phyloP scores from a whole-genome alignment of 257 asterid genomes.

The Knoxia roxburghii region DNA sequence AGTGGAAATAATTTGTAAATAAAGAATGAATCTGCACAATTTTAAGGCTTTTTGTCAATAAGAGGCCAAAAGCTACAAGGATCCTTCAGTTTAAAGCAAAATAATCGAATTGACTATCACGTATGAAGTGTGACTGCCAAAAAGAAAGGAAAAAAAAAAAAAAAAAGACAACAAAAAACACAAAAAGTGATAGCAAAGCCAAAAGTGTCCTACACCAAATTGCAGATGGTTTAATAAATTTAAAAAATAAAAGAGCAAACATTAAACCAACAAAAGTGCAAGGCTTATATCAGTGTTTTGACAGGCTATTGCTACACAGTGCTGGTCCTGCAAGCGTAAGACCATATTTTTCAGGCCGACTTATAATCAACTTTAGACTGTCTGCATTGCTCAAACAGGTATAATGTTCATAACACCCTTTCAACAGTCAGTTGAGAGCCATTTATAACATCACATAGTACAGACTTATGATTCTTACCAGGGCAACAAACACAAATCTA shows the following conservation, averaged over 20 bases:
- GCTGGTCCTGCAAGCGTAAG: too few relatives aligned
- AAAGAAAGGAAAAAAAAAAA: too few relatives aligned
- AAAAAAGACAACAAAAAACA: too few relatives aligned
- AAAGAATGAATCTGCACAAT: not conserved
- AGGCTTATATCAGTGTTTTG: not conserved
- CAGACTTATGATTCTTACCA: not conserved
- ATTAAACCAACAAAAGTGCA: not conserved
- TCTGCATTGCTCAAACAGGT: not conserved
- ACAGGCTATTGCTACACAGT: not conserved
- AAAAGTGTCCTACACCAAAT: not conserved
- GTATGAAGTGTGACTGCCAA: too few relatives aligned
- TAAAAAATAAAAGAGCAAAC: too few relatives aligned
- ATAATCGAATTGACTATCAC: not conserved
- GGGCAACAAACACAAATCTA: not conserved
- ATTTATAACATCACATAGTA: not conserved
- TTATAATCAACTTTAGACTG: not conserved
- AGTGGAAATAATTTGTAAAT: constrained; percentile 2
- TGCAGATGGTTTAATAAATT: not conserved
- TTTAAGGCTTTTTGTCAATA: not conserved
- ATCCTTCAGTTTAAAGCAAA: constrained; percentile 1
- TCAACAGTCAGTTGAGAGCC: not conserved
- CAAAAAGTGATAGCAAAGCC: too few relatives aligned
- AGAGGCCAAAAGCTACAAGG: not conserved
- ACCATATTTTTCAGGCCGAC: not conserved
- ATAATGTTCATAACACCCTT: not conserved